Base-by-base conservation (phyloP, 2,329 filamentous ascomycete genomes). In the Microcyclosporella mali region DNA sequence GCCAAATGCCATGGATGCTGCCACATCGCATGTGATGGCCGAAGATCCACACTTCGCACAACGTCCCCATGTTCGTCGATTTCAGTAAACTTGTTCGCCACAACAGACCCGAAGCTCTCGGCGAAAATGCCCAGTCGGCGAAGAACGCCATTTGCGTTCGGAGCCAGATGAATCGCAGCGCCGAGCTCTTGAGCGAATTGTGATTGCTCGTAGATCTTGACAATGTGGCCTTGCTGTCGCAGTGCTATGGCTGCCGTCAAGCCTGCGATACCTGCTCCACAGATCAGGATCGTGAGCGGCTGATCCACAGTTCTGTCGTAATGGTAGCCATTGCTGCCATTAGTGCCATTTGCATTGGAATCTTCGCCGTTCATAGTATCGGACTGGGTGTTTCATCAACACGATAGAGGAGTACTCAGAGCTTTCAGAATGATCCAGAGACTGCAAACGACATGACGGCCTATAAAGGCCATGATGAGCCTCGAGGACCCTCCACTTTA, bases 101-200 rank as follows among this genome's bases (percentile, higher is more conserved):
- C 12, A 15, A 43, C 50, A 11, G 49, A 49, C 3, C 46, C 49
- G 9, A 50, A 46, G 7, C 18, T 32, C 38, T 52, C 44, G 10
- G 74, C 58, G 32, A 17, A 16, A 8, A 52, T 41, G 14, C 47
- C 45, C 2, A 48, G 25, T 25, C 68, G 61, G 9, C 62, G 59
- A 3, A 84, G 63, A 2, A 82, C 60, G 0, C 76, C 75, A 57
- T 81, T 79, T 2, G 71, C 66, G 52, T 84, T 84, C 0, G 81
- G 78, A 0, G 75, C 72, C 3, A 83, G 57, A 53, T 82, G 78
- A n/a, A 83, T 70, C 0, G 79, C 79, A 2, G 79, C 78, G 0
- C 79, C 79, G 1, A 70, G 62, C 58, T 82, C 78, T 38, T 66
- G 72, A 12, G 72, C 71, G 18, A 45, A 43, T 16, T 65, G 64